Evolutionary conservation across 1,139 yeast species (phyloP), one percentile per base, ranked within the genome.

Genomic region (Saccharomycopsis crataegensis): DNA sequence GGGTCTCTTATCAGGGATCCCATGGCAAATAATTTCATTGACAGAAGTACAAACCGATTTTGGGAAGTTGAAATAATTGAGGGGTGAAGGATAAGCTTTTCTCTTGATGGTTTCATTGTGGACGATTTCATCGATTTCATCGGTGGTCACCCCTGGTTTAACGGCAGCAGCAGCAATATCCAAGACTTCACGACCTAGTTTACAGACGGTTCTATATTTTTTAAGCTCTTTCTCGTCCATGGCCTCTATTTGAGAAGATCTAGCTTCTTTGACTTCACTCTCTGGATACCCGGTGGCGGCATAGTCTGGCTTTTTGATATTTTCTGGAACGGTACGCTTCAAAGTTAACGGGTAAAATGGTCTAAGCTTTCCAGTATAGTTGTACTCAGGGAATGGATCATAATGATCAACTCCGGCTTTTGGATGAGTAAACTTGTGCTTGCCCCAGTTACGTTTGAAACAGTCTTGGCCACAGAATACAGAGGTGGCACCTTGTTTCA

Each of bases 11-110:
- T 94, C 99, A 32, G 99, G 99, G 57, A 93, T 87, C 60, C 99
- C 99, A 68, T 93, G 99, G 68, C 99, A 93, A 58, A 93, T 87
- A 57, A 90, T 83, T 72, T 93, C 99, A 68, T 94, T 91, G 45
- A 94, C 83, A 6, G 97, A 89, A 1, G 97, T 89, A 71, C 99
- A 94, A 48, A 89, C 79, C 37, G 95, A 83, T 68, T 90, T 91
- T 43, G 99, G 98, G 72, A 82, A 94, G 69, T 89, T 87, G 73
- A 86, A 93, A 71, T 94, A 94, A 72, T 94, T 94, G 59, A 93
- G 75, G 4, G 99, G 96, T 14, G 96, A 88, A 32, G 99, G 99
- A 67, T 94, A 94, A 6, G 93, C 90, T 62, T 86, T 83, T 68
- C 97, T 79, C 68, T 88, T 89, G 65, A 91, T 74, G 61, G 96